Base-by-base conservation (phyloP, 2,329 filamentous ascomycete genomes). In the Ceratocystis smalleyi region DNA sequence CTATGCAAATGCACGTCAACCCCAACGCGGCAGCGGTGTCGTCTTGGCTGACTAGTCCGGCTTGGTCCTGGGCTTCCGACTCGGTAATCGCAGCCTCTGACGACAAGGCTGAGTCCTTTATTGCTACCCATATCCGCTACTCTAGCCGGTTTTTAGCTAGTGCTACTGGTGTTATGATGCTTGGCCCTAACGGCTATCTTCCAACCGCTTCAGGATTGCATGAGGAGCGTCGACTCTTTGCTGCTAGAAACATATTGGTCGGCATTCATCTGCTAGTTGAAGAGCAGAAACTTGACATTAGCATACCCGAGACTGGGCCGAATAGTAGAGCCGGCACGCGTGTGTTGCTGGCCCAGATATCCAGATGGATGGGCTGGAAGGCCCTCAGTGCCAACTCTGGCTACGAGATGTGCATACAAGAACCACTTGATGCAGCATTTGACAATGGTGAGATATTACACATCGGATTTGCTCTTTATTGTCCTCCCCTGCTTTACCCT, bases 181-280 rank as follows among this genome's bases (percentile, higher is more conserved):
- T 82, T 61, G 80, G 79, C 0, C 66, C 70, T 1, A 72, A 75
- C 8, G 86, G 86, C 0, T 88, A 85, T 70, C 76, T 91, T 64
- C 86, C 88, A 32, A 88, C 85, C 0, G 81, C 80, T 1, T 65
- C 75, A 2, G 74, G 73, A 60, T 75, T 79, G 62, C 81, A 78
- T 64, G 76, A 80, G 45, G 81, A 83, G 65, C 78, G 79, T 61
- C 81, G 84, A 54, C 78, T 81, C 64, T 85, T 79, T 70, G 75
- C 84, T 64, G 79, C 87, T 43, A 76, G 86, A 71, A 82, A 88
- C 70, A 79, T 88, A 62, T 81, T 92, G 45, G 77, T 95, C 68
- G 87, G 83, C 0, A 77, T 99, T 12, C 94, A 99, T 74, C 78
- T 97, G 2, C 77, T 95, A n/a, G 81, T 88, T 0, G 92, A 99